phyloP scores from a whole-genome alignment of 352 stramenopile species.

The Globisporangium uncinulatum region DNA sequence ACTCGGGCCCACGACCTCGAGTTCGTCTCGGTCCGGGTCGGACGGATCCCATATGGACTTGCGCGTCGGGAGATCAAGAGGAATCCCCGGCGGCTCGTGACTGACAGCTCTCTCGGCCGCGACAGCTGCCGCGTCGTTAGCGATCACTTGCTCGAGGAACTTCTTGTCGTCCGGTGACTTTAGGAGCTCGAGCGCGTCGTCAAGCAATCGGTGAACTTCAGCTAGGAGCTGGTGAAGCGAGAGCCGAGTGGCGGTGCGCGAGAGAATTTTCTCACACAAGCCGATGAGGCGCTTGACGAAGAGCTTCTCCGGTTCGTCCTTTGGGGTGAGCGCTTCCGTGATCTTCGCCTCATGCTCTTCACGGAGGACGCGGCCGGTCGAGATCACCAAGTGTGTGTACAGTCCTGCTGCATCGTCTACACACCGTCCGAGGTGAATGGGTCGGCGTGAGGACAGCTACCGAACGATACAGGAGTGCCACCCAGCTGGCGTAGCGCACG shows the following conservation, averaged over 20 bases:
- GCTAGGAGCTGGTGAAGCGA: conserved; percentile 16
- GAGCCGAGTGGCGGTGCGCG: conserved; percentile 18
- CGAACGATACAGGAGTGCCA: not conserved
- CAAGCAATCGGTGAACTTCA: conserved; percentile 19
- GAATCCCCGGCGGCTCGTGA: not conserved
- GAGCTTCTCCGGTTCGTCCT: conserved; percentile 22
- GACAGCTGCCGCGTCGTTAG: not conserved
- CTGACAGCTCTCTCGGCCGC: not conserved
- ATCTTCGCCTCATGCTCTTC: conserved; percentile 39
- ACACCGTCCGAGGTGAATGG: not conserved
- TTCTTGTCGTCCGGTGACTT: conserved; percentile 15
- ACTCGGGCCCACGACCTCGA: not conserved
- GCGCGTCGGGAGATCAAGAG: conserved; percentile 2
- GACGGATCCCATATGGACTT: not conserved
- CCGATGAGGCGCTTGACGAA: conserved; percentile 20
- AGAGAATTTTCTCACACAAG: conserved; percentile 30
- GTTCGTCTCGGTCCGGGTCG: not conserved
- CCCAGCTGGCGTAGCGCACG: not conserved
- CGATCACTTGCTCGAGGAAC: conserved; percentile 6
- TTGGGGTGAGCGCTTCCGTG: conserved; percentile 20
- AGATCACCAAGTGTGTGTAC: conserved; percentile 50
- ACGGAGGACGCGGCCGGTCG: conserved; percentile 25
- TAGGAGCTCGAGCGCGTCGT: conserved; percentile 22
- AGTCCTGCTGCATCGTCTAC: conserved; percentile 59
- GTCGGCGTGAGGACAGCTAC: not conserved